These are phyloP conservation scores for Cadophora sp. DNA, from an alignment of 2,329 filamentous ascomycete genomes.

Conservation along the genomic window DNA sequence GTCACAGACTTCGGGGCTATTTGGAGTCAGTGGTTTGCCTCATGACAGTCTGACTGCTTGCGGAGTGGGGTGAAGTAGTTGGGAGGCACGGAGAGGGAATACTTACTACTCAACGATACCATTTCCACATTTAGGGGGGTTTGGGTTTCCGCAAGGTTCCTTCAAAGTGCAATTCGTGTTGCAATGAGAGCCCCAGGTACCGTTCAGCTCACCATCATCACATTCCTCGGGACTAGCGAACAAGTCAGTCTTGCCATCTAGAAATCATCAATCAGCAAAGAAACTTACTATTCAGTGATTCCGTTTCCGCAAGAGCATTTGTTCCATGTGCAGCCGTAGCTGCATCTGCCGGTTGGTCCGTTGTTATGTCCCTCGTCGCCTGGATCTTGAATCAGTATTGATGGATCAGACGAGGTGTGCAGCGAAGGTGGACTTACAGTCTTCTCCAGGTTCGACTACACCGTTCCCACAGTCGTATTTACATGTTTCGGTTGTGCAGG, in stretches of 20 bases:
- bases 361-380: constrained; percentile 12
- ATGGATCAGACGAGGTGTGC: neutral
- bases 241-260: neutral
- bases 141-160: constrained; percentile 20
- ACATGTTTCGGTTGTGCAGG: constrained; percentile 10
- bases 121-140: constrained; percentile 13
- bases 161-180: constrained; percentile 17
- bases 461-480: constrained; percentile 19
- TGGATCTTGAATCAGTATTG: neutral
- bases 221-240: constrained; percentile 15
- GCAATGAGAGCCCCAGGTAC: constrained; percentile 13
- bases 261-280: neutral
- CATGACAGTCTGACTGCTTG: too few species aligned
- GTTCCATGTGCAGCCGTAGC: constrained; percentile 19
- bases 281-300: constrained; percentile 14
- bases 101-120: constrained; percentile 9
- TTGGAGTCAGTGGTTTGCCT: neutral
- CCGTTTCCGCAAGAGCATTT: constrained; percentile 20
- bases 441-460: constrained; percentile 13
- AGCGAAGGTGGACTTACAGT: neutral
- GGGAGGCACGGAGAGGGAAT: neutral
- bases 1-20: constrained; percentile 16
- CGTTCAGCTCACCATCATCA: constrained; percentile 26
- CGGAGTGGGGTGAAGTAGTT: too few species aligned
- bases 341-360: constrained; percentile 4